These are phyloP conservation scores for Trichophyton schoenleinii DNA, from an alignment of 2,329 filamentous ascomycete species.

Conservation along the genomic window DNA sequence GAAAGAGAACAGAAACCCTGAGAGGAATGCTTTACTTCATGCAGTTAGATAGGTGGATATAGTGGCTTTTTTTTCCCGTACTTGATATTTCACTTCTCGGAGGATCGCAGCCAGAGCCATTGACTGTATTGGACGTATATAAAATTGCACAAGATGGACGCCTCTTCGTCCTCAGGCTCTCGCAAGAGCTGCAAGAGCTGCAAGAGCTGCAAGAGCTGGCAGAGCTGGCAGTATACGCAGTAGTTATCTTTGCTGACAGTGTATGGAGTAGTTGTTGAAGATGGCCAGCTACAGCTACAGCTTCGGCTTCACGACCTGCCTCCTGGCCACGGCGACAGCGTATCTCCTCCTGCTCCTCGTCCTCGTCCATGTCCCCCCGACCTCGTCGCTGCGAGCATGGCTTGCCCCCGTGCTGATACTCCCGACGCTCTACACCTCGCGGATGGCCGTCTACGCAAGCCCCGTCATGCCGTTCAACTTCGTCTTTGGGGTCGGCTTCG, in stretches of 20 bases:
- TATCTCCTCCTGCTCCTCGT: slow-evolving; percentile 2
- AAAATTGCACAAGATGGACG: too few relatives aligned
- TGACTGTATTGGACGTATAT: too few relatives aligned
- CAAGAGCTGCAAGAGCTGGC: too few relatives aligned
- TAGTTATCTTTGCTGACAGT: not conserved
- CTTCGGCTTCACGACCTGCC: not conserved
- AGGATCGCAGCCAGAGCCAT: too few relatives aligned
- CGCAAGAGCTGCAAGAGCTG: too few relatives aligned
- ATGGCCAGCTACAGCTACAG: not conserved
- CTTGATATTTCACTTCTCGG: too few relatives aligned
- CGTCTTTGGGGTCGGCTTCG: slow-evolving; percentile 3
- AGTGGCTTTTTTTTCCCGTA: too few relatives aligned
- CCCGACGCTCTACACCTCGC: not conserved
- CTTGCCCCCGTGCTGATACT: slow-evolving; percentile 4
- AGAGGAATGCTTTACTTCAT: too few relatives aligned
- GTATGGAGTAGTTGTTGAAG: not conserved
- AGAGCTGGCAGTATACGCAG: too few relatives aligned
- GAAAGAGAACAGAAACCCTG: too few relatives aligned
- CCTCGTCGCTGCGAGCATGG: slow-evolving; percentile 6
- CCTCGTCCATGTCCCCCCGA: slow-evolving; percentile 4
- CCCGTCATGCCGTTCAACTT: not conserved
- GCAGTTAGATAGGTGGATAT: too few relatives aligned
- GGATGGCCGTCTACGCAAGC: slow-evolving; percentile 6
- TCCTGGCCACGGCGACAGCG: not conserved
- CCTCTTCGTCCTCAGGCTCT: too few relatives aligned